Percentiles rank a stretch among this genome's conserved stretches.
phyloP scores from a whole-genome alignment of 768 basidiomycete genomes.

The Amanita rubescens region DNA sequence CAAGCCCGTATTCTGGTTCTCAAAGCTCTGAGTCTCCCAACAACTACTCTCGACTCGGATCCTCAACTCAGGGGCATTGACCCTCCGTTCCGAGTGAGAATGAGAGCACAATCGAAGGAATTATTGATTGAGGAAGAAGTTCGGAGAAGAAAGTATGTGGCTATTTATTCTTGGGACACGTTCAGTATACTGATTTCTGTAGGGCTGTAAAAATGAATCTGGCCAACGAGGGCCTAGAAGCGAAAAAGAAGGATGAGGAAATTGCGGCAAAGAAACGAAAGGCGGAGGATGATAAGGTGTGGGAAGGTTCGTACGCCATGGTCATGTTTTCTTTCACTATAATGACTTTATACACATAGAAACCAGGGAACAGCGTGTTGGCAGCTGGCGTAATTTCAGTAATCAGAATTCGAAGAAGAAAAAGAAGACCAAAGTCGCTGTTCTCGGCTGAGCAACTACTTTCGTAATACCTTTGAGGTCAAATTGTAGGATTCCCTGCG shows the following conservation, averaged over 20 bases:
- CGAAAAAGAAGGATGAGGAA: constrained; percentile 90
- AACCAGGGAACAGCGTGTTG: constrained; percentile 74
- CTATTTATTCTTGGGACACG: neutral
- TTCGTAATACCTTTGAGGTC: constrained; percentile 9
- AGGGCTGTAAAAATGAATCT: constrained; percentile 88
- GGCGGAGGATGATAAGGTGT: constrained; percentile 77
- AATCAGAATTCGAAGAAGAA: constrained; percentile 67
- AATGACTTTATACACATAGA: constrained; percentile 31
- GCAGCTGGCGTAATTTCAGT: constrained; percentile 73
- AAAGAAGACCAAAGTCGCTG: constrained; percentile 62
- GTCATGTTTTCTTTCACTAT: neutral
- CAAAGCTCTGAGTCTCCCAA: constrained; percentile 53
- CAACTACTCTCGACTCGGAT: constrained; percentile 52
- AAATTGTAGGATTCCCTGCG: constrained; percentile 1
- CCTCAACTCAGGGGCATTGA: constrained; percentile 44
- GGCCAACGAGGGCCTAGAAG: constrained; percentile 88
- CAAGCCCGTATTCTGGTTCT: constrained; percentile 68
- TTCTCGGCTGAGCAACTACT: constrained; percentile 49
- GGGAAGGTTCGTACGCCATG: constrained; percentile 65
- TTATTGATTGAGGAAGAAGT: constrained; percentile 88
- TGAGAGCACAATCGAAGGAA: constrained; percentile 72
- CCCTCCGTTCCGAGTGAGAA: constrained; percentile 60
- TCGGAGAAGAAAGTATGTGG: constrained; percentile 67
- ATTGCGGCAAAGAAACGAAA: constrained; percentile 72
- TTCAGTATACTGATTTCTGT: constrained; percentile 1